A percentile compares a stretch with the other conserved stretches of the same genome.
Evolutionary conservation across 2,329 filamentous ascomycete genomes (phyloP).

Genomic region (Cordyceps tenuipes): DNA sequence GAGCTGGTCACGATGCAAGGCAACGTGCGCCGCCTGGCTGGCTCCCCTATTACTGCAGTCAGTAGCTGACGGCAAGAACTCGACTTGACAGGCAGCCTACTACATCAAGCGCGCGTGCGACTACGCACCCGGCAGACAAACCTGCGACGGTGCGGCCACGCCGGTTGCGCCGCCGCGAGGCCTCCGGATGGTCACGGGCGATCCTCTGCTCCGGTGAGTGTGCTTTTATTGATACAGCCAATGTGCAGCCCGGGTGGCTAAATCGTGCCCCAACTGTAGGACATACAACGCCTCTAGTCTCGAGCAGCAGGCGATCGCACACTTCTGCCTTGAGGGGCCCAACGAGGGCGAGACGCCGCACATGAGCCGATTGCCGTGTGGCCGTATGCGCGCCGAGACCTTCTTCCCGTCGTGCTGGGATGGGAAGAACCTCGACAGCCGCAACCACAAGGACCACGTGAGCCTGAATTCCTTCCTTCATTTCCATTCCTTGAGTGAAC

Average conservation of each 20-base stretch:
- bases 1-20: slow-evolving; percentile 27
- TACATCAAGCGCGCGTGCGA: slow-evolving; percentile 22
- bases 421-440: slow-evolving; percentile 45
- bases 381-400: slow-evolving; percentile 46
- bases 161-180: slow-evolving; percentile 51
- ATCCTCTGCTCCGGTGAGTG: slow-evolving; percentile 36
- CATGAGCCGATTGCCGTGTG: slow-evolving; percentile 44
- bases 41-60: no score
- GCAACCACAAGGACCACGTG: slow-evolving; percentile 49
- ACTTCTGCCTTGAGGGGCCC: slow-evolving; percentile 42
- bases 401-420: slow-evolving; percentile 58
- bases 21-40: slow-evolving; percentile 15
- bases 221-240: no score
- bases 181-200: slow-evolving; percentile 59
- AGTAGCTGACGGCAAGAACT: neutral
- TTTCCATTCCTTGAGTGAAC: no score
- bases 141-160: slow-evolving; percentile 15
- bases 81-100: slow-evolving; percentile 17
- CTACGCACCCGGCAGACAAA: slow-evolving; percentile 18
- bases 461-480: neutral
- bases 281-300: slow-evolving; percentile 36
- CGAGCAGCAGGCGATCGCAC: slow-evolving; percentile 44
- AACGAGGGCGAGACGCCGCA: slow-evolving; percentile 34
- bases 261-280: slow-evolving; percentile 10
- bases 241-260: no score